Evolutionary conservation across 1,139 yeast species (phyloP), one percentile per base, ranked within the genome.

Genomic region (Suhomyces bokatorum): DNA sequence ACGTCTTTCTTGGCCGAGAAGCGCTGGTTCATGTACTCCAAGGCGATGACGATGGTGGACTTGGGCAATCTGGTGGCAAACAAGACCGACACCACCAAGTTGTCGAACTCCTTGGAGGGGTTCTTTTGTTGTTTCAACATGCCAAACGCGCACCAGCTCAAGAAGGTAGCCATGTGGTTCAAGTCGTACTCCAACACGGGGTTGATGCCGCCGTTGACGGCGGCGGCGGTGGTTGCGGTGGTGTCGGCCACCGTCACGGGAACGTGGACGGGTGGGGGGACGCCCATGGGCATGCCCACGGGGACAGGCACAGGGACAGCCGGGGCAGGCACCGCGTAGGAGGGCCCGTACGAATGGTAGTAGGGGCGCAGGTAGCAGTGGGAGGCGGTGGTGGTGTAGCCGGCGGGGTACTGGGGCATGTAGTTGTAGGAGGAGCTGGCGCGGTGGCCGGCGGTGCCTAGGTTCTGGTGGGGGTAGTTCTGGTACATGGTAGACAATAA

Each of bases 61-160:
- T 83, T 80, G 28, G 97, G 95, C 53, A 93, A 73, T 54, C 98
- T 78, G 6, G 97, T 93, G n/a, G 97, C 96, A 51, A 84, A 78
- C 47, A 93, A 71, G 6, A 91, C 93, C 32, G 86, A 80, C 44
- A 76, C 74, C 20, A 88, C 70, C 53, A 82, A 80, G 51, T 74
- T 73, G 58, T 77, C 80, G 62, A 87, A 85, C 35, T 79, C 75
- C 30, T 70, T 68, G 37, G 81, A 62, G 17, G 87, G 84, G 49
- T 63, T 67, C 55, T 78, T 60, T 46, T 64, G 68, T 47, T 73
- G 78, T 49, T 74, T 70, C 62, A 82, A 71, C 66, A 82, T 74
- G 11, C 84, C 85, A 55, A 79, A 82, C 10, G 86, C 75, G 65
- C 87, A 78, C 69, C 84, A 77, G 38, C 87, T 70, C 44, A 86